Conservation (phyloP, 2,329 filamentous ascomycete genomes). For the Sarocladium kiliense region DNA sequence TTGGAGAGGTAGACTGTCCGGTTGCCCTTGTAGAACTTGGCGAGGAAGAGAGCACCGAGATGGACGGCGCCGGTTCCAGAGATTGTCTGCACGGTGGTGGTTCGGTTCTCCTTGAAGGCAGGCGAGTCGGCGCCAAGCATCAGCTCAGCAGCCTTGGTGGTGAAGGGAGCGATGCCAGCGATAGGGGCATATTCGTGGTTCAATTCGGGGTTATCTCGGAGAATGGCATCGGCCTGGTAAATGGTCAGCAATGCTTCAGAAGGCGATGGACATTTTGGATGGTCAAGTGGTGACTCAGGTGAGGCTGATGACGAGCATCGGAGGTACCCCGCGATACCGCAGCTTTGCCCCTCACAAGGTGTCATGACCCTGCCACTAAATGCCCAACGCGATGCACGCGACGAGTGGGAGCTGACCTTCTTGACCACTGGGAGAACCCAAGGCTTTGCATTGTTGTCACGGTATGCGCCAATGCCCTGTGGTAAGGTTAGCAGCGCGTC, state of each 20-base stretch:
- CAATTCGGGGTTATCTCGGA: constrained; percentile 80
- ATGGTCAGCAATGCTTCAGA: constrained; percentile 16
- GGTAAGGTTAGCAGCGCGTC: background rate
- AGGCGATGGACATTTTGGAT: background rate
- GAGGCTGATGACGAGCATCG: background rate
- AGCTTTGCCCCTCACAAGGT: constrained; percentile 6
- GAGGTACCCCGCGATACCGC: background rate
- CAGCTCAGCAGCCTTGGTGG: constrained; percentile 82
- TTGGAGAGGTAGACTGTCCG: constrained; percentile 84
- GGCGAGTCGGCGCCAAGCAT: constrained; percentile 77
- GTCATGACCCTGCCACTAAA: constrained; percentile 1
- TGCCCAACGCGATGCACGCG: background rate
- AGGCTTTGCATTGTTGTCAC: constrained; percentile 91
- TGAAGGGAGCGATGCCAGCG: constrained; percentile 80
- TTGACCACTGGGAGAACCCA: constrained; percentile 96
- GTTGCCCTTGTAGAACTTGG: constrained; percentile 78
- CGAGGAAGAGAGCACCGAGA: constrained; percentile 86
- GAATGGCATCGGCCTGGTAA: constrained; percentile 77
- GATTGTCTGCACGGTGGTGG: constrained; percentile 84
- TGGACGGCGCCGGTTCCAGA: constrained; percentile 96
- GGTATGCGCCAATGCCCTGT: constrained; percentile 81
- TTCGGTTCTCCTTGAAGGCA: constrained; percentile 77
- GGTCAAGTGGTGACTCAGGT: background rate
- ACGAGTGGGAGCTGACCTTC: constrained; percentile 57
- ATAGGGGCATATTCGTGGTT: constrained; percentile 99